Conservation (phyloP, 2,329 filamentous ascomycete genomes). For the Verticillium longisporum region DNA sequence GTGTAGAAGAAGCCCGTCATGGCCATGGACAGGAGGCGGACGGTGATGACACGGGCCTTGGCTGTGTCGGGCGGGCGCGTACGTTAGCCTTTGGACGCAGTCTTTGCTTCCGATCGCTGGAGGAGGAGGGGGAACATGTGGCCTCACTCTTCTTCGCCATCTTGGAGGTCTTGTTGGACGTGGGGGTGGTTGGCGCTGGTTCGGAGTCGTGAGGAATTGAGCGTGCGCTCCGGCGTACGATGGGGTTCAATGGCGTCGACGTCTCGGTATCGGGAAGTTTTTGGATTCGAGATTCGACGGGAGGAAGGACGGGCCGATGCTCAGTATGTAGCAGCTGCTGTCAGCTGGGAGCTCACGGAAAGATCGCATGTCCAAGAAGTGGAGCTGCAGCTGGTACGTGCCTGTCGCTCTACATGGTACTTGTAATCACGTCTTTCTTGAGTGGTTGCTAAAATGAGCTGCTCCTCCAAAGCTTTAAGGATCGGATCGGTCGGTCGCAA, state of each 20-base stretch:
- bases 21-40: conserved; percentile 96
- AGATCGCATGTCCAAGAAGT: too few species aligned
- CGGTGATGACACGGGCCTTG: conserved; percentile 87
- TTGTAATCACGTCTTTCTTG: too few species aligned
- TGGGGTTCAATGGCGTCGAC: not conserved
- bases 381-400: too few species aligned
- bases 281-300: conserved; percentile 2
- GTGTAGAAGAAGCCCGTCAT: conserved; percentile 98
- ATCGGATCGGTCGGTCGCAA: too few species aligned
- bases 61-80: conserved; percentile 36
- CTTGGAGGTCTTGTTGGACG: conserved; percentile 1
- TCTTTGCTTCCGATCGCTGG: too few species aligned
- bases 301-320: not conserved
- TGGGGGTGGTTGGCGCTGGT: not conserved
- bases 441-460: too few species aligned
- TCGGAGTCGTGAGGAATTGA: not conserved
- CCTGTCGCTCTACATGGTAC: too few species aligned
- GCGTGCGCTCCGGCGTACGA: conserved; percentile 4
- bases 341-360: not conserved
- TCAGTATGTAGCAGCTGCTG: not conserved
- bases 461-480: too few species aligned
- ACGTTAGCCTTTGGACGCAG: not conserved
- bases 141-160: conserved; percentile 13
- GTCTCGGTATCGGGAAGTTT: conserved; percentile 4
- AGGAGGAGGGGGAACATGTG: not conserved